Base-by-base conservation (phyloP, 805 yeast species). In the Lipomyces starkeyi region DNA sequence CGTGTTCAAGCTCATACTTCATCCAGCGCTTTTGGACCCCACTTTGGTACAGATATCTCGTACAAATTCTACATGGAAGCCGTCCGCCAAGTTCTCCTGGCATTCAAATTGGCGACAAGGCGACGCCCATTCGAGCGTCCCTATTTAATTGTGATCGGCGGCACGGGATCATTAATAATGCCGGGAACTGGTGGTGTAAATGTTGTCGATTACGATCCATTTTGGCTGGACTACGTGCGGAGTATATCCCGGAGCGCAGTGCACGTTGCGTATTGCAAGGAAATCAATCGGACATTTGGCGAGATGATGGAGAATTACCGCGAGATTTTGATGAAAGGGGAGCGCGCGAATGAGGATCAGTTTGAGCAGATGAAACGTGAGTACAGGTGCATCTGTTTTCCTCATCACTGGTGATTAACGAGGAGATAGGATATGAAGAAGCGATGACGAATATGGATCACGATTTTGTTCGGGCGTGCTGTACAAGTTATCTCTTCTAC, bases 321-420 rank as follows among this genome's bases (percentile, higher is more conserved):
- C n/a, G n/a, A n/a, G n/a, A n/a, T n/a, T n/a, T n/a, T n/a, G n/a
- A n/a, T n/a, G n/a, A n/a, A n/a, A n/a, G n/a, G n/a, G n/a, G n/a
- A n/a, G n/a, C n/a, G n/a, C n/a, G n/a, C n/a, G 25, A 61, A 59
- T 20, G 56, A 52, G 11, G 61, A 61, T 53, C 68, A 65, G 53
- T 2, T 61, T 2, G 54, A 20, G 35, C 17, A n/a, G 8, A 59
- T 65, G 53, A 54, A 56, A 29, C 25, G 62, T 63, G 43, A 34
- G 20, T 35, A 27, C 2, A 47, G 6, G 29, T 27, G 29, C 9
- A 29, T 60, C 17, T 27, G 20, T n/a, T 8, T 34, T 20, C 35
- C 4, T 9, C 6, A 29, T 53, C 34, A 34, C 58, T 5, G 17
- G 17, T 35, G 25, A 53, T 11, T 14, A 2, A 17, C 37, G 9